A percentile compares a stretch with the other conserved stretches of the same genome.
phyloP scores from a whole-genome alignment of 2,329 filamentous ascomycete species.

The Microsporum audouinii region DNA sequence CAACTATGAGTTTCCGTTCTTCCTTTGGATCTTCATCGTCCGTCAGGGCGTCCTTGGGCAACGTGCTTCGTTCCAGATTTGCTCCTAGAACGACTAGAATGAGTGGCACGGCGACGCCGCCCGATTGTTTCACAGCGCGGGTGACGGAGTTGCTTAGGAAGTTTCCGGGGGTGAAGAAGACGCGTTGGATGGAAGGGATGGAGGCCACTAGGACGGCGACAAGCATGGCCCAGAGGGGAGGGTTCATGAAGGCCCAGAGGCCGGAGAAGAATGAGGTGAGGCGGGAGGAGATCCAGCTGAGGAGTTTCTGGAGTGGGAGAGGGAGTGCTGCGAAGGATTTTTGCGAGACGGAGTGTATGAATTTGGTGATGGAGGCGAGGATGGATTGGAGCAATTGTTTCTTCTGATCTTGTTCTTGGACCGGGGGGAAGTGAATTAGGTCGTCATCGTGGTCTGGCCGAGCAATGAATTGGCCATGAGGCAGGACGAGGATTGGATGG shows the following conservation, averaged over 20 bases:
- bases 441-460: slow-evolving; percentile 38
- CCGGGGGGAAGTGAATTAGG: slow-evolving; percentile 47
- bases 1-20: slow-evolving; percentile 69
- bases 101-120: slow-evolving; percentile 82
- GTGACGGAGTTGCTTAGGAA: slow-evolving; percentile 92
- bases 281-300: slow-evolving; percentile 35
- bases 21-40: slow-evolving; percentile 59
- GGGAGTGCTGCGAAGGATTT: slow-evolving; percentile 39
- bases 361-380: not conserved
- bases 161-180: slow-evolving; percentile 81
- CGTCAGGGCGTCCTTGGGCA: slow-evolving; percentile 52
- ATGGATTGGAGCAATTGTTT: not conserved
- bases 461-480: slow-evolving; percentile 23
- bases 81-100: slow-evolving; percentile 93
- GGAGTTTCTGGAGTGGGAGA: slow-evolving; percentile 38
- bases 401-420: slow-evolving; percentile 14
- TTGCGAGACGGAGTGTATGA: slow-evolving; percentile 29
- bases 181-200: slow-evolving; percentile 63
- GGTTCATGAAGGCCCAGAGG: slow-evolving; percentile 93
- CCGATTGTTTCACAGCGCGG: slow-evolving; percentile 71
- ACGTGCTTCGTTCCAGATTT: slow-evolving; percentile 84
- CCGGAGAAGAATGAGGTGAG: slow-evolving; percentile 49
- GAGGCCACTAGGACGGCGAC: slow-evolving; percentile 83
- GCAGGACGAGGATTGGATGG: not conserved
- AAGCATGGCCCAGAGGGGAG: slow-evolving; percentile 94